phyloP scores from a whole-genome alignment of 495 filamentous ascomycete genomes.

The Hypomontagnella submonticulosa region DNA sequence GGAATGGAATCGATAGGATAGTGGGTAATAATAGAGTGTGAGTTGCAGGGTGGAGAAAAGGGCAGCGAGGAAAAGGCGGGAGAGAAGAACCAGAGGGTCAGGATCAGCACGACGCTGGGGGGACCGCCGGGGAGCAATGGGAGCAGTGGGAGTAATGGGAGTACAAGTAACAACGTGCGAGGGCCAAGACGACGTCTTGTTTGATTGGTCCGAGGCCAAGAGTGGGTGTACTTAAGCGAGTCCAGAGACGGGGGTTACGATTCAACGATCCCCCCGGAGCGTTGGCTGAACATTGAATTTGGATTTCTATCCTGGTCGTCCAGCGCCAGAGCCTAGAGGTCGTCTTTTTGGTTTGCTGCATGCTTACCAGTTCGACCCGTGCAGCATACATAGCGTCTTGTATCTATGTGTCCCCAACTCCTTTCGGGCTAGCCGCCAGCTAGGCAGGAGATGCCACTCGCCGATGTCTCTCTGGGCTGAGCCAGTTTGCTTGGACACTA shows the following conservation, averaged over 20 bases:
- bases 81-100: conserved; percentile 44
- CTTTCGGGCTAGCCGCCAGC: conserved; percentile 30
- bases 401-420: conserved; percentile 30
- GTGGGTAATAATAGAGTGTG: conserved; percentile 46
- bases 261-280: conserved; percentile 23
- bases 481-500: conserved; percentile 20
- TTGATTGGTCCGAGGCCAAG: conserved; percentile 33
- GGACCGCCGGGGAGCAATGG: conserved; percentile 30
- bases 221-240: conserved; percentile 44
- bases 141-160: conserved; percentile 26
- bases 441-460: conserved; percentile 28
- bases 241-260: conserved; percentile 32
- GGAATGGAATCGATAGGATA: conserved; percentile 37
- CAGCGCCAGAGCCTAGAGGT: not conserved
- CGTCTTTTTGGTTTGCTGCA: conserved; percentile 30
- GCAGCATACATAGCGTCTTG: conserved; percentile 27
- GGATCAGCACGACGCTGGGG: conserved; percentile 36
- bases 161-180: conserved; percentile 40
- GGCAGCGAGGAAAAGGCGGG: conserved; percentile 45
- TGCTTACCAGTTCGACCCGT: conserved; percentile 32
- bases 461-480: conserved; percentile 28
- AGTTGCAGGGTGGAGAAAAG: conserved; percentile 48
- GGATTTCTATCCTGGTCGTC: conserved; percentile 41
- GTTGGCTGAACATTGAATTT: conserved; percentile 38
- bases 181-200: conserved; percentile 28